Evolutionary conservation across 108 stramenopile species (phyloP).

Genomic region (Nitzschia putrida): DNA sequence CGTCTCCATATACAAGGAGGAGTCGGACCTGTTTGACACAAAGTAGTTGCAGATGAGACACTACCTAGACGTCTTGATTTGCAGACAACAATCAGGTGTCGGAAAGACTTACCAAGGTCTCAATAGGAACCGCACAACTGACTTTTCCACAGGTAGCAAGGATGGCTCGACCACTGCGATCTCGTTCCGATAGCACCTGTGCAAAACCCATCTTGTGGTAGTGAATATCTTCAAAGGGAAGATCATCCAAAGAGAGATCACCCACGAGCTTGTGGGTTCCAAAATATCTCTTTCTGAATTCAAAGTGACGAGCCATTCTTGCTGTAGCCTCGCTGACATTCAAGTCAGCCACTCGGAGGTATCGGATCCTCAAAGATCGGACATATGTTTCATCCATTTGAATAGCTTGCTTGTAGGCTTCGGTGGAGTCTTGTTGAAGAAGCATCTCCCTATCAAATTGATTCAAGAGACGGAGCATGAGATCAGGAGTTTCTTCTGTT

Average conservation of each 20-base stretch:
- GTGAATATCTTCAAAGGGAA: conserved; percentile 2
- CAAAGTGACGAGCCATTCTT: conserved; percentile 26
- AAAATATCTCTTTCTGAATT: conserved; percentile 28
- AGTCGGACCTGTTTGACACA: background rate
- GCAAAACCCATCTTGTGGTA: conserved; percentile 7
- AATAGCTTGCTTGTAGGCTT: conserved; percentile 15
- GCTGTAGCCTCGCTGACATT: conserved; percentile 29
- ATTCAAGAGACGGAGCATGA: background rate
- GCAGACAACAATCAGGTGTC: background rate
- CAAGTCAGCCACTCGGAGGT: conserved; percentile 40
- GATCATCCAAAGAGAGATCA: conserved; percentile 3
- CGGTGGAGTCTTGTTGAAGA: conserved; percentile 3
- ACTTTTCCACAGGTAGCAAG: background rate
- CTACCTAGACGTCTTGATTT: background rate
- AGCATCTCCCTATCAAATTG: conserved; percentile 8
- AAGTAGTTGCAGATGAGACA: background rate
- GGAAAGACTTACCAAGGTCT: background rate
- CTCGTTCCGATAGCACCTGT: conserved; percentile 6
- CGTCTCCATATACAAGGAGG: background rate
- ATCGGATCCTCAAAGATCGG: conserved; percentile 13
- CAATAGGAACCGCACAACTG: background rate
- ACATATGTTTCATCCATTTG: conserved; percentile 14
- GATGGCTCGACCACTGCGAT: conserved; percentile 12
- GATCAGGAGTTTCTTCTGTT: conserved; percentile 15
- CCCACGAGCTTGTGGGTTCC: conserved; percentile 15